Percentiles rank a stretch among this genome's conserved stretches.
Evolutionary conservation across 345 rosid species (phyloP).

Genomic region (Linum usitatissimum): DNA sequence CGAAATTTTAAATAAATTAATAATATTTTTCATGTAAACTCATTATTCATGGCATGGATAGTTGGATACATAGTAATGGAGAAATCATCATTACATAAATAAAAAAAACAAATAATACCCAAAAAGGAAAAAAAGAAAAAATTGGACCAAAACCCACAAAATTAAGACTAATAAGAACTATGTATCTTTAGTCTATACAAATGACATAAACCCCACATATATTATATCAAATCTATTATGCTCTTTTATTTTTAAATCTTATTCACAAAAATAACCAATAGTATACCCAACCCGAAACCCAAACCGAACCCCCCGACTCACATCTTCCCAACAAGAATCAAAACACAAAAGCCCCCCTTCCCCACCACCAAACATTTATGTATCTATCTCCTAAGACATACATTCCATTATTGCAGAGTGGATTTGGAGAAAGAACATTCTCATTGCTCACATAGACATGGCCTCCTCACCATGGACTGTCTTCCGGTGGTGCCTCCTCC

Average conservation of each 20-base stretch:
- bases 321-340: neutral
- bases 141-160: neutral
- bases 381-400: neutral
- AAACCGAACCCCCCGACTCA: neutral
- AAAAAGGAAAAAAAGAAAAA: too few relatives aligned
- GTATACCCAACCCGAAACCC: neutral
- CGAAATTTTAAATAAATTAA: too few relatives aligned
- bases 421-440: neutral
- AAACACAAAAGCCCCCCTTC: neutral
- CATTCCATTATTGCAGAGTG: neutral
- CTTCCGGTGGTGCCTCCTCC: slow-evolving; percentile 33
- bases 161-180: neutral
- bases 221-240: neutral
- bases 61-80: too few relatives aligned
- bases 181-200: neutral
- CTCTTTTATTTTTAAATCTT: neutral
- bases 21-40: too few relatives aligned
- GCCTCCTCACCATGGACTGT: neutral
- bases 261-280: neutral
- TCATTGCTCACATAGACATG: neutral
- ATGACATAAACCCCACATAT: too few relatives aligned
- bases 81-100: too few relatives aligned
- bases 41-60: too few relatives aligned
- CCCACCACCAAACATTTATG: neutral
- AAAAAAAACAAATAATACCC: neutral